Percentiles rank a stretch among this genome's conserved stretches.
These are phyloP conservation scores for Dipodascus geniculatus DNA, from an alignment of 805 yeast genomes.

Conservation along the genomic window DNA sequence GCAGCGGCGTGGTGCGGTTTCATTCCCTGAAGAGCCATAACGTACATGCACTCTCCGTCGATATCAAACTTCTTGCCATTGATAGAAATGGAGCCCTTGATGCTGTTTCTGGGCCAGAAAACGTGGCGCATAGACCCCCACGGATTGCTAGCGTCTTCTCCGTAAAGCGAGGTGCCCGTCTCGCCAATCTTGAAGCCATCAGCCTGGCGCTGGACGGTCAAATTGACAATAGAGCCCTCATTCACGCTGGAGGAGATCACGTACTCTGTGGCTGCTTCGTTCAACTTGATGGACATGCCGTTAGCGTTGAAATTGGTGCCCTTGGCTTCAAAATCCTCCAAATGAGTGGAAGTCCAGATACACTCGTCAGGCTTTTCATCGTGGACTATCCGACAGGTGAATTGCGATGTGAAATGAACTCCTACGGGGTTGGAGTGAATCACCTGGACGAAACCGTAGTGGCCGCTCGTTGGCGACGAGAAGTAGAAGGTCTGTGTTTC, in stretches of 20 bases:
- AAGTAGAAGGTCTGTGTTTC: slow-evolving; percentile 94
- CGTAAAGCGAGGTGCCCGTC: slow-evolving; percentile 78
- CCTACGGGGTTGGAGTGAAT: slow-evolving; percentile 91
- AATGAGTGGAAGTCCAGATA: slow-evolving; percentile 86
- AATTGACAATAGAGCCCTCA: slow-evolving; percentile 58
- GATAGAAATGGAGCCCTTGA: slow-evolving; percentile 50
- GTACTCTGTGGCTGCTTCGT: slow-evolving; percentile 40
- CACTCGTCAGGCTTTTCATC: slow-evolving; percentile 37
- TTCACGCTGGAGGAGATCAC: slow-evolving; percentile 53
- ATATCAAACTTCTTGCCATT: slow-evolving; percentile 27
- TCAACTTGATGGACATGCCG: slow-evolving; percentile 46
- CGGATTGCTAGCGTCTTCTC: slow-evolving; percentile 70
- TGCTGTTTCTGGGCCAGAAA: slow-evolving; percentile 88
- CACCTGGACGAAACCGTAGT: slow-evolving; percentile 83
- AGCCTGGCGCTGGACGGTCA: slow-evolving; percentile 44
- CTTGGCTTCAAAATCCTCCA: slow-evolving; percentile 62
- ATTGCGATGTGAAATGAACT: slow-evolving; percentile 73
- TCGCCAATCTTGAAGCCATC: slow-evolving; percentile 85
- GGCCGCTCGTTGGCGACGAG: slow-evolving; percentile 45
- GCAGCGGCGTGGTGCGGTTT: slow-evolving; percentile 99
- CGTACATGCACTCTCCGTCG: slow-evolving; percentile 53
- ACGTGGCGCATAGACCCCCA: slow-evolving; percentile 97
- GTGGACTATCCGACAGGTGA: slow-evolving; percentile 74
- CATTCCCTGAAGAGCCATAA: slow-evolving; percentile 97
- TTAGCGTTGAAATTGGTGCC: slow-evolving; percentile 78